A percentile compares a stretch with the other conserved stretches of the same genome.
Evolutionary conservation across 1,284 basidiomycete genomes (phyloP).

Genomic region (Cryptococcus wingfieldii): DNA sequence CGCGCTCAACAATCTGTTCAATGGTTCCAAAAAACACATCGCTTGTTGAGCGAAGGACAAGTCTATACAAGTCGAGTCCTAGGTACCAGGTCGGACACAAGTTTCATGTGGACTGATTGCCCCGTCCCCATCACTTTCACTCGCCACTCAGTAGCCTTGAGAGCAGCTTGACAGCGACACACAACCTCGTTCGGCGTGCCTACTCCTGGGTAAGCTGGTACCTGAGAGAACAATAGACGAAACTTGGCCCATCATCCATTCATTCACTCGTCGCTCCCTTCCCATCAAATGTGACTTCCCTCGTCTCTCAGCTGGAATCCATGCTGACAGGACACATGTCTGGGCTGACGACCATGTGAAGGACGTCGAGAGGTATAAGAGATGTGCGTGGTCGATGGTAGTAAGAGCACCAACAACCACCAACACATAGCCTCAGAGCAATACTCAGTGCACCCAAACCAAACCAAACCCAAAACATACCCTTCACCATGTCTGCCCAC

Average conservation of each 20-base stretch:
- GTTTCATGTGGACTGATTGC: too few species aligned
- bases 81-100: too few species aligned
- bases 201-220: too few species aligned
- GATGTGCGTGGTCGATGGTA: background rate
- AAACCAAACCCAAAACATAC: background rate
- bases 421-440: background rate
- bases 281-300: background rate
- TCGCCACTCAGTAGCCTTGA: too few species aligned
- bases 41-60: too few species aligned
- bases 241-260: background rate
- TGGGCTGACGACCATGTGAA: background rate
- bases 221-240: too few species aligned
- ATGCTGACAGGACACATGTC: background rate
- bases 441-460: background rate
- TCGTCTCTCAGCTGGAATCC: background rate
- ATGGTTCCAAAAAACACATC: too few species aligned
- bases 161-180: too few species aligned
- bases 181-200: too few species aligned
- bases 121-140: too few species aligned
- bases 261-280: background rate
- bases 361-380: background rate
- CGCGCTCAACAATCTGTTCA: too few species aligned
- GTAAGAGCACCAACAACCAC: background rate
- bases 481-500: conserved; percentile 10
- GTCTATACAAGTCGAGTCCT: too few species aligned